Base-by-base conservation (phyloP, 441 rosid genomes). In the Mallotus japonicus region DNA sequence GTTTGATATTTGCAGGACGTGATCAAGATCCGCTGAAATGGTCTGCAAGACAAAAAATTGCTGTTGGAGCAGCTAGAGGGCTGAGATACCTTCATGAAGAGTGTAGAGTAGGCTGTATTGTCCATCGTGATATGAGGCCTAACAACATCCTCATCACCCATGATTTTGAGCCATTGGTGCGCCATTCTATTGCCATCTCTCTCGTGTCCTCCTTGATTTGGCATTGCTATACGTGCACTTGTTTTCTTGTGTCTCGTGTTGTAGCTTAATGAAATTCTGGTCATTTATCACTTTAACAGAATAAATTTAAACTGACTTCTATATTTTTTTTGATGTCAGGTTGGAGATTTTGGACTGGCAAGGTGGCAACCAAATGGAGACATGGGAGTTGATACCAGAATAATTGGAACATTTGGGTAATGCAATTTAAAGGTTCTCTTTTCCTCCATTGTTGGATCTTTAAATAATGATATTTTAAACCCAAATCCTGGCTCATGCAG, bases 341-440 rank as follows among this genome's bases (percentile, higher is more conserved):
- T 95, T 71, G 99, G 99, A 74, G 99, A 95, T 83, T 95, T 95
- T 65, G 99, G 99, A 69, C 83, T 95, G 19, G 99, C 99, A 34
- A 88, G 99, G 82, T 95, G 99, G 99, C 99, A 93, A 77, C 98
- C 98, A 63, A 88, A 93, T 71, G 98, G 96, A 67, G 96, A 95
- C 79, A 79, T 72, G 53, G 98, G 92, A 59, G 97, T 91, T 69
- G 95, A 93, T 65, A 95, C 99, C 55, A 87, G 99, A 81, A 92
- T 95, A 28, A 93, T 95, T 44, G 99, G 99, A 82, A 95, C 99
- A 40, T 93, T 95, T 46, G 99, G 99, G 98, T 95, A 88, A 19
- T 10, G 57, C 49, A 19, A 79, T 69, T 62, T 50, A 58, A 51
- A 9, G n/a, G 53, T 61, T 46, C 56, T 70, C 19, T 24, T 50